Evolutionary conservation across 352 stramenopile species (phyloP).

Genomic region (Pythium diclinum): DNA sequence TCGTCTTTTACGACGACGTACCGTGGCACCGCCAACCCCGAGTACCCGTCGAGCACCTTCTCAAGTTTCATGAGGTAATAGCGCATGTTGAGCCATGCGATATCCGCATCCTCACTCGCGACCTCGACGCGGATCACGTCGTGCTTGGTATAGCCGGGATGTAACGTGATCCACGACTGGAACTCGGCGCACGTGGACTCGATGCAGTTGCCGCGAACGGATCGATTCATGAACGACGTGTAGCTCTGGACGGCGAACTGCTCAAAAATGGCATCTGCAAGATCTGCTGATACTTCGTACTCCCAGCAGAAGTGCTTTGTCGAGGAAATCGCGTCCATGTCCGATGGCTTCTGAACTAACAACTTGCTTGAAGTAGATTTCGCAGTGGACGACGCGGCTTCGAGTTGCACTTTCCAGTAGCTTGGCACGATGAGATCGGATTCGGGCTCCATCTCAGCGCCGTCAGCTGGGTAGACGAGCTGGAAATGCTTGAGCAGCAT

Average conservation of each 20-base stretch:
- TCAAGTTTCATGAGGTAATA: conserved; percentile 26
- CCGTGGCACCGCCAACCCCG: conserved; percentile 14
- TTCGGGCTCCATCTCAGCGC: conserved; percentile 15
- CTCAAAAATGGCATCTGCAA: conserved; percentile 31
- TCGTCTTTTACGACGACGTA: conserved; percentile 15
- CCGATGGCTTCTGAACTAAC: too few species aligned
- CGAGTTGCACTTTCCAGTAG: conserved; percentile 3
- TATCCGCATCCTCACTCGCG: background rate
- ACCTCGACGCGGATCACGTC: conserved; percentile 25
- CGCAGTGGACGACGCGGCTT: background rate
- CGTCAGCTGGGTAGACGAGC: conserved; percentile 21
- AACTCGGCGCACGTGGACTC: conserved; percentile 18
- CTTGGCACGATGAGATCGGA: conserved; percentile 17
- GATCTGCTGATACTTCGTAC: conserved; percentile 26
- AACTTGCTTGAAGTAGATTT: too few species aligned
- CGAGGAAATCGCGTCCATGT: background rate
- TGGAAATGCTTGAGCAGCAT: conserved; percentile 26
- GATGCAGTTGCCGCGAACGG: conserved; percentile 5
- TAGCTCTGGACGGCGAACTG: conserved; percentile 32
- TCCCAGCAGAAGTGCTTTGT: conserved; percentile 19
- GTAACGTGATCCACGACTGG: conserved; percentile 7
- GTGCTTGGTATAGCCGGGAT: background rate
- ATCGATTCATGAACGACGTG: conserved; percentile 18
- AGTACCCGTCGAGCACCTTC: conserved; percentile 21
- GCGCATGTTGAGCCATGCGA: conserved; percentile 15